A percentile compares a stretch with the other conserved stretches of the same genome.
Conservation (phyloP, 164 flowering plant species). For the Magnolia changhungtana region DNA sequence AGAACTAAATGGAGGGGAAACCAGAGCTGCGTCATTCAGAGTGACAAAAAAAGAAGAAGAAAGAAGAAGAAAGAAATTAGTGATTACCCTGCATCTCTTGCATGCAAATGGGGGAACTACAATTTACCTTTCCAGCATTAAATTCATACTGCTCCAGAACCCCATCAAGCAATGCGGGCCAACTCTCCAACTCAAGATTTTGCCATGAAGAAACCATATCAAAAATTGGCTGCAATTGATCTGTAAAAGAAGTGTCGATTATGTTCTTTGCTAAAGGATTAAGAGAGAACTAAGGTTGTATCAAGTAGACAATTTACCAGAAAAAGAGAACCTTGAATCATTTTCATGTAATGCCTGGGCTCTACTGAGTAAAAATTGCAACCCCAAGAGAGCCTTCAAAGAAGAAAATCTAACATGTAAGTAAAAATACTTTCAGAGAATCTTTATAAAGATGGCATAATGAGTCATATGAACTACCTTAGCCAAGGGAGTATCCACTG, state of each 20-base stretch:
- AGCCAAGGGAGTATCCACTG: conserved; percentile 66
- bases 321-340: conserved; percentile 53
- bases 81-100: background rate
- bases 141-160: conserved; percentile 61
- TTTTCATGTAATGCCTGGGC: conserved; percentile 48
- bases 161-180: conserved; percentile 83
- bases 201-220: conserved; percentile 64
- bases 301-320: conserved; percentile 37
- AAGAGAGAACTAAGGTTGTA: background rate
- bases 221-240: conserved; percentile 53
- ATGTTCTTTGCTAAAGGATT: background rate
- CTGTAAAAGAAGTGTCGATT: conserved; percentile 26
- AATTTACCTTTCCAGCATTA: conserved; percentile 72
- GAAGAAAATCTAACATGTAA: conserved; percentile 1
- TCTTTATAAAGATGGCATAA: background rate
- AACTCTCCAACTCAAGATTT: conserved; percentile 69
- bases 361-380: conserved; percentile 62
- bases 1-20: conserved; percentile 81
- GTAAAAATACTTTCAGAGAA: background rate
- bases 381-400: conserved; percentile 67
- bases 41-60: too few species aligned
- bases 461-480: conserved; percentile 48
- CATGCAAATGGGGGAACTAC: conserved; percentile 10
- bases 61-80: background rate
- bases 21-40: conserved; percentile 64